These are phyloP conservation scores for Berberis thunbergii DNA, from an alignment of 164 flowering plant genomes.

Conservation along the genomic window DNA sequence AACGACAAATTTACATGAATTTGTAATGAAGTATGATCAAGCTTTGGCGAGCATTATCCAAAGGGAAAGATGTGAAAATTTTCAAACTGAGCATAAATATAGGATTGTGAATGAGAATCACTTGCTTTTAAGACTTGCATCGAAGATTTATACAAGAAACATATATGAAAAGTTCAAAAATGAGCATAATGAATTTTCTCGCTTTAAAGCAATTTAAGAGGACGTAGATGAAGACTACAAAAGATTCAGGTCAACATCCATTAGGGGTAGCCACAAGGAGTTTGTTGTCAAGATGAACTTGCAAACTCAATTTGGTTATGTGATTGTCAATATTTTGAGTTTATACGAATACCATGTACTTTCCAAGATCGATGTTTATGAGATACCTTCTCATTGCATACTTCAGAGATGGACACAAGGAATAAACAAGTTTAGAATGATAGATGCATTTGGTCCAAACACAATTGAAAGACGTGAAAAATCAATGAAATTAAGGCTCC, in stretches of 20 bases:
- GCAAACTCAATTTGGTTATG: neutral
- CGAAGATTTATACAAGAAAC: neutral
- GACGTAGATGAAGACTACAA: neutral
- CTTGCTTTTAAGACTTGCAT: neutral
- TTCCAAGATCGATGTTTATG: neutral
- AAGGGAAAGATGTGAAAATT: neutral
- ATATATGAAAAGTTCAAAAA: neutral
- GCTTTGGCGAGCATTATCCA: neutral
- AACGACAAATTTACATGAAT: neutral
- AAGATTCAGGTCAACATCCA: neutral
- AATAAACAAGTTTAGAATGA: neutral
- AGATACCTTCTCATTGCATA: neutral
- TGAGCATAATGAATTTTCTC: neutral
- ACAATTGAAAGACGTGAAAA: too few species aligned
- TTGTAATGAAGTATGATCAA: slow-evolving; percentile 1
- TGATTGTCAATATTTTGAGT: neutral
- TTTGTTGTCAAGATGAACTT: neutral
- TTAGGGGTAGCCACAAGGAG: neutral
- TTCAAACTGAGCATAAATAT: neutral
- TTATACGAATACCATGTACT: neutral
- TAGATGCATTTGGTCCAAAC: too few species aligned
- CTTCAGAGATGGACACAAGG: neutral
- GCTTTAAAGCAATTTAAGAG: neutral
- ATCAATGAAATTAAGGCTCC: too few species aligned
- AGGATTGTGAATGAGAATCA: neutral